These are phyloP conservation scores for Oryza nivara DNA, from an alignment of 176 grass and related monocot genomes.

Conservation along the genomic window DNA sequence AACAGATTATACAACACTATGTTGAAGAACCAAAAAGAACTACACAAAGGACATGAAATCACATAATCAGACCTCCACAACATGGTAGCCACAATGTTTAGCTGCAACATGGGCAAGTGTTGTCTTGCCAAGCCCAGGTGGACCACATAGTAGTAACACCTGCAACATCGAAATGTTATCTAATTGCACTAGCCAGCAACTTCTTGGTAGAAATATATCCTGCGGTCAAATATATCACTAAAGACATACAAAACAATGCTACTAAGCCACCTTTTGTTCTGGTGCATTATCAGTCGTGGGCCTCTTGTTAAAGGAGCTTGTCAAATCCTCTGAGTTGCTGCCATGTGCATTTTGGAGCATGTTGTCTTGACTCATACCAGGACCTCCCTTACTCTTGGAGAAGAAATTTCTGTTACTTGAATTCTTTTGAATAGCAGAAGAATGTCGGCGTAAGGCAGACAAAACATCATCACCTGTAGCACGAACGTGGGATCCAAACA, in stretches of 20 bases:
- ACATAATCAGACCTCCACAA: constrained; percentile 73
- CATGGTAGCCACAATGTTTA: constrained; percentile 94
- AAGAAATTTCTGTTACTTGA: constrained; percentile 62
- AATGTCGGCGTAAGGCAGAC: constrained; percentile 71
- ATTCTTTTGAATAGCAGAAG: constrained; percentile 71
- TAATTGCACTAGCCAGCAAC: constrained; percentile 2
- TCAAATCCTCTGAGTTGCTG: constrained; percentile 41
- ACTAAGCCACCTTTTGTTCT: constrained; percentile 73
- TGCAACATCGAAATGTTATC: constrained; percentile 44
- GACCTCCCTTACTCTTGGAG: constrained; percentile 52
- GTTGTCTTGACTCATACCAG: constrained; percentile 44
- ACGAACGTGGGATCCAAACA: constrained; percentile 86
- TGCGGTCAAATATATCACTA: background rate
- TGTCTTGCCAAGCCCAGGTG: constrained; percentile 94
- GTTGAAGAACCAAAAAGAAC: background rate
- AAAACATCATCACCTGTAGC: constrained; percentile 81
- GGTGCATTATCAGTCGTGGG: constrained; percentile 50
- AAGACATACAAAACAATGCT: constrained; percentile 15
- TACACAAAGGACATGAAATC: background rate
- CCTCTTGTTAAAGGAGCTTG: constrained; percentile 55
- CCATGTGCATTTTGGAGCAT: constrained; percentile 49
- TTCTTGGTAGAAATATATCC: background rate
- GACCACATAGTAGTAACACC: constrained; percentile 95
- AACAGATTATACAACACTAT: constrained; percentile 14
- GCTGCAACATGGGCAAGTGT: constrained; percentile 93